A percentile compares a stretch with the other conserved stretches of the same genome.
Evolutionary conservation across 176 grass and related monocot species (phyloP).

Genomic region (Pontederia paniculata): DNA sequence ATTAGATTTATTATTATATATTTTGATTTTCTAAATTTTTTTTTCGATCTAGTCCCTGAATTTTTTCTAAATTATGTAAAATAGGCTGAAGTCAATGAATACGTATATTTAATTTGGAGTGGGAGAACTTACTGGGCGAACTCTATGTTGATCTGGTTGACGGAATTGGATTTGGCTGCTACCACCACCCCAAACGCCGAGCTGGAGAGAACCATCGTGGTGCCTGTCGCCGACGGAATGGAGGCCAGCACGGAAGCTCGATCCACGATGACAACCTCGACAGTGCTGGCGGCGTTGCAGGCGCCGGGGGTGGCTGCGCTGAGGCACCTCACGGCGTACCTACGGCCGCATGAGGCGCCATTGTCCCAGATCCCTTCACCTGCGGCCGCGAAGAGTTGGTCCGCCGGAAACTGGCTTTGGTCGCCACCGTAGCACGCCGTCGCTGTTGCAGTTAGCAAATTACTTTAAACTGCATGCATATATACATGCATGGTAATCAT

Average conservation of each 20-base stretch:
- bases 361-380: constrained; percentile 47
- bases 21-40: no score
- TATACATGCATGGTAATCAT: neutral
- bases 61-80: no score
- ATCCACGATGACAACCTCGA: constrained; percentile 25
- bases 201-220: constrained; percentile 22
- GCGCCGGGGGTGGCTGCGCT: constrained; percentile 20
- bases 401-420: constrained; percentile 29
- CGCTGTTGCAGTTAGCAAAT: constrained; percentile 15
- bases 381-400: constrained; percentile 23
- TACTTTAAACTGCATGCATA: no score
- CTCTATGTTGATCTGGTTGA: constrained; percentile 26
- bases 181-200: constrained; percentile 2
- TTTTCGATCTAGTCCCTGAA: no score
- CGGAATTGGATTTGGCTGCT: neutral
- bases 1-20: no score
- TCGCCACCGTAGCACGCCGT: constrained; percentile 30
- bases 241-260: constrained; percentile 23
- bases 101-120: no score
- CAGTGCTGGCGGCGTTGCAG: constrained; percentile 15
- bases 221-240: constrained; percentile 12
- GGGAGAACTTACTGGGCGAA: constrained; percentile 20
- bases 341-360: constrained; percentile 30
- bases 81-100: no score
- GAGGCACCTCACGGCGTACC: constrained; percentile 32